Evolutionary conservation across 352 stramenopile genomes (phyloP), one percentile per base, ranked within the genome.

Genomic region (Thraustochytrium striatum): DNA sequence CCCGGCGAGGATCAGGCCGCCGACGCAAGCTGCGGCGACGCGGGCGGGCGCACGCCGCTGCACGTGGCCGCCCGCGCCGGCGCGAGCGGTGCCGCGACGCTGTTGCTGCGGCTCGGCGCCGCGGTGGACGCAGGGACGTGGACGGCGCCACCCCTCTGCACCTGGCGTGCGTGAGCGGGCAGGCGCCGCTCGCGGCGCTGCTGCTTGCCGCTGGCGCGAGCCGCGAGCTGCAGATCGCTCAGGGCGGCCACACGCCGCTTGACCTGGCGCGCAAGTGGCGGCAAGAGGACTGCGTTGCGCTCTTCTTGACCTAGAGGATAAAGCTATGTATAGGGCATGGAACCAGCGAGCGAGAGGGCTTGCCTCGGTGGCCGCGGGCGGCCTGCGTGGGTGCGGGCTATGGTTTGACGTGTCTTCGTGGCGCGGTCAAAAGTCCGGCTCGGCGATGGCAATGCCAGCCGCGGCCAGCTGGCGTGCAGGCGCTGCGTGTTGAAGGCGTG

Each of bases 401-500:
- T 13, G 5, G 5, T 5, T 47, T n/a, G n/a, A n/a, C n/a, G n/a
- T n/a, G n/a, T 47, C 25, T 9, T 13, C 28, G 13, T n/a, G 1
- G 0, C 41, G 3, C 7, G 28, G 11, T 75, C 28, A 75, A 61
- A 75, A 75, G 32, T 75, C 65, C 0, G 65, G 65, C 65, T 75
- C 65, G 39, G 65, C 65, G 11, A 80, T 81, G 11, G 38, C 53
- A 7, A 80, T 44, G 38, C 70, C 70, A 2, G 59, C 39, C 7
- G 16, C 38, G 30, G 53, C 8, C 11, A 80, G 59, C 57, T 53
- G 25, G 69, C 7, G 58, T 80, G 70, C 33, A 80, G 36, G 57
- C 35, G 38, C 28, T 59, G 41, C 30, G 70, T 80, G 59, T 81
- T 75, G 33, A 59, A 80, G 0, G 55, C 41, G n/a, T 75, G 55